phyloP scores from a whole-genome alignment of 2,329 filamentous ascomycete genomes.

The Apiospora malaysiana region DNA sequence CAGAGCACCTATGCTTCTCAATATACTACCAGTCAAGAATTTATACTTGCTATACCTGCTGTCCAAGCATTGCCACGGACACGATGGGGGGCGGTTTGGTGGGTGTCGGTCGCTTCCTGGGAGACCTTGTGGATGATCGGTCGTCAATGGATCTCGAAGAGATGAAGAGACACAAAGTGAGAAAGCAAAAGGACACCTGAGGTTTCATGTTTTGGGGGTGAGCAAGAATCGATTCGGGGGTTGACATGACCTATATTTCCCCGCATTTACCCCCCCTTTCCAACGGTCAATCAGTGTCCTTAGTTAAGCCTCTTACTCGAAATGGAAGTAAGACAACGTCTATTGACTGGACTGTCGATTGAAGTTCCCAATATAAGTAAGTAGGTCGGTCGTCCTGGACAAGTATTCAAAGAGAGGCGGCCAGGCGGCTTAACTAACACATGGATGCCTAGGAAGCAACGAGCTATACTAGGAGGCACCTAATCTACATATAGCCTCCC shows the following conservation, averaged over 20 bases:
- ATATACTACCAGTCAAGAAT: not conserved
- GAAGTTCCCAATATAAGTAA: not conserved
- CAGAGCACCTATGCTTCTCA: not conserved
- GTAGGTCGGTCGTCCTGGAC: not conserved
- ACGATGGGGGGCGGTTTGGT: not conserved
- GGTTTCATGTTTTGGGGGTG: not conserved
- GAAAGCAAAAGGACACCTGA: not conserved
- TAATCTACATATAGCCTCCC: not conserved
- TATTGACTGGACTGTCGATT: not conserved
- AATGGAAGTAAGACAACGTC: not conserved
- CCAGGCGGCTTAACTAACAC: too few species aligned
- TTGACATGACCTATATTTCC: not conserved
- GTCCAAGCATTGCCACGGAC: not conserved
- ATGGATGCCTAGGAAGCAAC: not conserved
- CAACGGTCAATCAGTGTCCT: not conserved
- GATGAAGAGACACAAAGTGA: not conserved
- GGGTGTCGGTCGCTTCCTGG: not conserved
- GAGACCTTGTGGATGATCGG: not conserved
- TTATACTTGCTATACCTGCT: too few species aligned
- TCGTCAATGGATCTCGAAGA: not conserved
- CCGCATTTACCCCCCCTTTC: constrained; percentile 3
- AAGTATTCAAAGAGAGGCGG: not conserved
- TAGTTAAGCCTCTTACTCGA: not conserved
- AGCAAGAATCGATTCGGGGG: not conserved
- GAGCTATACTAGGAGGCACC: not conserved